Base-by-base conservation (phyloP, 2,329 filamentous ascomycete species). In the Neonectria ditissima region DNA sequence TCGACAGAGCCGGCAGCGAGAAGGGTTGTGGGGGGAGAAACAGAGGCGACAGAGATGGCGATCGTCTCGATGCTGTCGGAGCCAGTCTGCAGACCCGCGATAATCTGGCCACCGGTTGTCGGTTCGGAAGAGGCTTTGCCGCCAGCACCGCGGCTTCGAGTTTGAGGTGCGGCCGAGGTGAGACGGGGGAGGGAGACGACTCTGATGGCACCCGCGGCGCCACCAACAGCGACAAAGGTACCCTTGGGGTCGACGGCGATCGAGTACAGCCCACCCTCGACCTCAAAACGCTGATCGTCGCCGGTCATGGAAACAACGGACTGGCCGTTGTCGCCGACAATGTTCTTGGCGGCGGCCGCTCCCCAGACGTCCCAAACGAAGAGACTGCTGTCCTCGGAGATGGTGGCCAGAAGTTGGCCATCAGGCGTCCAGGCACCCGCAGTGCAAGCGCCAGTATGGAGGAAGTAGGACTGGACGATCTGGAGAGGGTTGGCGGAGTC, bases 351-450 rank as follows among this genome's bases (percentile, higher is more conserved):
- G 3, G 91, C 90, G 1, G 92, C 92, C 22, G 89, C 87, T 52
- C 93, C 92, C 80, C 94, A 97, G 14, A 94, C 91, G 75, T 98
- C 96, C 88, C 93, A 97, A 24, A 97, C 94, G 77, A 94, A 95
- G 62, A 99, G 85, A 71, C 90, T 94, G 62, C 89, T 87, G 78
- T 98, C 95, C 76, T 98, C 95, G 45, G 91, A 90, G 5, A 98
- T 93, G 0, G 94, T 97, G 7, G 92, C 93, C 2, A 99, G 86
- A 16, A 98, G 82, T 30, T 89, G 89, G 55, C 96, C 96, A 77
- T 97, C 94, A 5, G 92, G 87, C 0, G 93, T 93, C 94, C 96
- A 99, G 2, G 91, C 85, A 63, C 96, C 96, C 8, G 94, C 95
- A 1, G 96, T 98, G 80, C 92, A 97, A 28, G 92, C 82, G 18